A percentile compares a stretch with the other conserved stretches of the same genome.
Evolutionary conservation across 257 asterid species (phyloP).

Genomic region (Gentiana macrophylla): DNA sequence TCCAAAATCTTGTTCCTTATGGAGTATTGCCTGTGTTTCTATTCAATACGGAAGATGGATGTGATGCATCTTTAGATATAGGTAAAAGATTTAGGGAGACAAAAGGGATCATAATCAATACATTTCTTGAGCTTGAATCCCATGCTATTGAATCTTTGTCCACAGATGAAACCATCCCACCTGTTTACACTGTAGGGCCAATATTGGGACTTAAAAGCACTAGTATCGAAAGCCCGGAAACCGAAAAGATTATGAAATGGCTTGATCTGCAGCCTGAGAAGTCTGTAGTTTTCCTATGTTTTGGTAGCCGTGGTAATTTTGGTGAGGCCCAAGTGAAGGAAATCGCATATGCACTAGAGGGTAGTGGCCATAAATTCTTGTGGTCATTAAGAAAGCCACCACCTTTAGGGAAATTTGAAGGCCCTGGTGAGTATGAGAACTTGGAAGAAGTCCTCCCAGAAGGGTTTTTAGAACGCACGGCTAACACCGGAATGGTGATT

Average conservation of each 20-base stretch:
- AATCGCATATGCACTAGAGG: conserved; percentile 18
- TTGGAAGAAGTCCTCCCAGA: conserved; percentile 17
- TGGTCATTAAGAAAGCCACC: conserved; percentile 19
- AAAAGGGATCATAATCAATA: conserved; percentile 21
- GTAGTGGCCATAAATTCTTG: conserved; percentile 11
- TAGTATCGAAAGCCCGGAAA: too few species aligned
- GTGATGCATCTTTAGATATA: not conserved
- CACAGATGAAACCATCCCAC: conserved; percentile 10
- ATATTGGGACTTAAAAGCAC: not conserved
- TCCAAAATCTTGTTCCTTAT: conserved; percentile 15
- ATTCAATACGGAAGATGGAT: conserved; percentile 10
- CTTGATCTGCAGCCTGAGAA: conserved; percentile 13
- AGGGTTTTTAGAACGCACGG: conserved; percentile 19
- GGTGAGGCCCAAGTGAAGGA: conserved; percentile 14
- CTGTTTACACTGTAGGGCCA: conserved; percentile 17
- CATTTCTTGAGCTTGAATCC: conserved; percentile 16
- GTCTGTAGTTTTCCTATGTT: conserved; percentile 20
- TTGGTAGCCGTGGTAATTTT: conserved; percentile 21
- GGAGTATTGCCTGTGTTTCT: conserved; percentile 16
- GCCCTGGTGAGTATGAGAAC: conserved; percentile 6
- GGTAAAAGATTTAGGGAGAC: conserved; percentile 11
- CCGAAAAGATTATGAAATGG: conserved; percentile 6
- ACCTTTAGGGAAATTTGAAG: conserved; percentile 4
- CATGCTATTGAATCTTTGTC: conserved; percentile 8
- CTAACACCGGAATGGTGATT: conserved; percentile 9